A percentile compares a stretch with the other conserved stretches of the same genome.
Conservation (phyloP, 768 basidiomycete species). For the Suillus brevipes region DNA sequence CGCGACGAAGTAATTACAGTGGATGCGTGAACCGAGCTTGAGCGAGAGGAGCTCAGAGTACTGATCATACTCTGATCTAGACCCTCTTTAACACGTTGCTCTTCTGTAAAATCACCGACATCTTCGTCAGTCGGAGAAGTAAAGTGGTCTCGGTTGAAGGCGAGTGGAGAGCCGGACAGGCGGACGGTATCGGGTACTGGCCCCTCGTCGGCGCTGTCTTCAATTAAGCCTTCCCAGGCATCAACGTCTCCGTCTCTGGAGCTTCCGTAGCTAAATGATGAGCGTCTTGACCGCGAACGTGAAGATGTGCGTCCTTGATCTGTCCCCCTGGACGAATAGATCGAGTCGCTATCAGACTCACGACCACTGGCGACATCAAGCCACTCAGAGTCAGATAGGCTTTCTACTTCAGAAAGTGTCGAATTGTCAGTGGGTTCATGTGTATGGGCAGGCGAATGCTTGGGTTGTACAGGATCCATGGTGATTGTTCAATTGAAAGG, state of each 20-base stretch:
- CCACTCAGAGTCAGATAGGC: conserved; percentile 80
- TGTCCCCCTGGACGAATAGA: conserved; percentile 55
- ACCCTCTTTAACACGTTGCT: conserved; percentile 68
- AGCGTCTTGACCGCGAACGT: conserved; percentile 62
- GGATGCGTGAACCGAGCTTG: conserved; percentile 55
- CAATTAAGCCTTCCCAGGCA: conserved; percentile 77
- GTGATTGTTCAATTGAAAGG: conserved; percentile 27
- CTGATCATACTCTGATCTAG: conserved; percentile 83
- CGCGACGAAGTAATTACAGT: conserved; percentile 63
- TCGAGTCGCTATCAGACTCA: conserved; percentile 70
- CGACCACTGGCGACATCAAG: conserved; percentile 68
- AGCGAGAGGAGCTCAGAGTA: conserved; percentile 73
- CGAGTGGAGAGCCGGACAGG: conserved; percentile 19
- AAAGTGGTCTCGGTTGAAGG: conserved; percentile 23
- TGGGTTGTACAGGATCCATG: conserved; percentile 22
- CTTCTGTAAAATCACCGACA: conserved; percentile 49
- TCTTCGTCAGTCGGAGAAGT: conserved; percentile 33
- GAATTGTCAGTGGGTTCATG: conserved; percentile 40
- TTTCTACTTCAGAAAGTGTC: conserved; percentile 62
- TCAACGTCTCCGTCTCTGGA: conserved; percentile 70
- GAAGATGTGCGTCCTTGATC: conserved; percentile 58
- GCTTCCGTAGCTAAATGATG: conserved; percentile 69
- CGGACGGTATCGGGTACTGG: conserved; percentile 23
- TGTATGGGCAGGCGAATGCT: conserved; percentile 22
- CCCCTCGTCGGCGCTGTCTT: conserved; percentile 57